A percentile compares a stretch with the other conserved stretches of the same genome.
Evolutionary conservation across 2,329 filamentous ascomycete species (phyloP).

Genomic region (Fusarium sp.): DNA sequence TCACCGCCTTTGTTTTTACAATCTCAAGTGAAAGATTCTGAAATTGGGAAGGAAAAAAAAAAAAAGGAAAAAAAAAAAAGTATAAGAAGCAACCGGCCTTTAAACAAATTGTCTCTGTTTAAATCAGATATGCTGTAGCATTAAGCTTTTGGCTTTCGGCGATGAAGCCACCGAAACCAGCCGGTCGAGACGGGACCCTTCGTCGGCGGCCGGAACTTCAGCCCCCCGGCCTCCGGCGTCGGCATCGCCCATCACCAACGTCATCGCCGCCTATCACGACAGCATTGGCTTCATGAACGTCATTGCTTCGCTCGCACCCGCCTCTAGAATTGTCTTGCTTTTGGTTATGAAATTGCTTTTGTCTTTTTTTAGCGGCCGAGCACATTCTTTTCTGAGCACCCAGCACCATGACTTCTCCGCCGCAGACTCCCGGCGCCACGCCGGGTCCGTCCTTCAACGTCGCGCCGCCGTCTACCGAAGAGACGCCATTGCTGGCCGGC

Average conservation of each 20-base stretch:
- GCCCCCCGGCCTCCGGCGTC: constrained; percentile 11
- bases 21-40: too few relatives aligned
- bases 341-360: neutral
- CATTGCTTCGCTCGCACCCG: neutral
- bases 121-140: neutral
- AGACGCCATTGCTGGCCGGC: constrained; percentile 36
- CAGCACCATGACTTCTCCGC: constrained; percentile 18
- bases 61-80: too few relatives aligned
- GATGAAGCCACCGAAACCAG: neutral
- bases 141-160: constrained; percentile 4
- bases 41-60: too few relatives aligned
- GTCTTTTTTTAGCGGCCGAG: neutral
- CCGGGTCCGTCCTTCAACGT: constrained; percentile 17
- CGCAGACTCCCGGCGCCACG: neutral
- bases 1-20: too few relatives aligned
- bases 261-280: constrained; percentile 18
- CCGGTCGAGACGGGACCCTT: constrained; percentile 1
- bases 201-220: constrained; percentile 14
- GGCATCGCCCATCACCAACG: constrained; percentile 22
- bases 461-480: constrained; percentile 19
- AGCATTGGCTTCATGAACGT: constrained; percentile 2
- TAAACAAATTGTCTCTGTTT: too few relatives aligned
- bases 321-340: neutral
- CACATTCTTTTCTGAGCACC: neutral
- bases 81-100: too few relatives aligned